Evolutionary conservation across 306 rosid species (phyloP).

Genomic region (Ormosia semicastrata): DNA sequence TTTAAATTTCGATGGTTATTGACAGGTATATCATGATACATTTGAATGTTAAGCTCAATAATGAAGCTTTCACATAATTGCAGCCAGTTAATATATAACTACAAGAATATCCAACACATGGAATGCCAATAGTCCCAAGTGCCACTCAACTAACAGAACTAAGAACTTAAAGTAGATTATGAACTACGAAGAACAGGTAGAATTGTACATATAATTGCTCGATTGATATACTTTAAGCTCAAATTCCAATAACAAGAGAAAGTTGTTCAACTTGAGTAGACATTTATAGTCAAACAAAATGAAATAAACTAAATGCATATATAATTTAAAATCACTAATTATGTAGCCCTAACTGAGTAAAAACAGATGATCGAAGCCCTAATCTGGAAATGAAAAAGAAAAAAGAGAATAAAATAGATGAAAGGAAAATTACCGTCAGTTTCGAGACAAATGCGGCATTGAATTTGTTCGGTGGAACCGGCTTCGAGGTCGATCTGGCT

Average conservation of each 20-base stretch:
- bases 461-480: constrained; percentile 73
- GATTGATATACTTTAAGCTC: neutral
- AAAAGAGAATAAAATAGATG: neutral
- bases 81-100: neutral
- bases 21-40: neutral
- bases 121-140: neutral
- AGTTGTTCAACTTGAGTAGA: neutral
- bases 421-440: constrained; percentile 55
- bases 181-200: neutral
- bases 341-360: neutral
- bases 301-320: neutral
- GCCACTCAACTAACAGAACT: neutral
- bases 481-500: constrained; percentile 84
- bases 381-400: constrained; percentile 1
- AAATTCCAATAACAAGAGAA: neutral
- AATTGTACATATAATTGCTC: neutral
- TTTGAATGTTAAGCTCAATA: neutral
- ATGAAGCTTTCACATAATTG: neutral
- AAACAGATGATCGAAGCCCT: neutral
- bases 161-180: neutral
- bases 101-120: neutral
- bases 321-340: neutral
- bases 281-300: neutral
- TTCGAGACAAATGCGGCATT: constrained; percentile 86
- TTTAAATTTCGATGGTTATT: neutral